Conservation (phyloP, 2,329 filamentous ascomycete genomes). For the Penicillium sp. region DNA sequence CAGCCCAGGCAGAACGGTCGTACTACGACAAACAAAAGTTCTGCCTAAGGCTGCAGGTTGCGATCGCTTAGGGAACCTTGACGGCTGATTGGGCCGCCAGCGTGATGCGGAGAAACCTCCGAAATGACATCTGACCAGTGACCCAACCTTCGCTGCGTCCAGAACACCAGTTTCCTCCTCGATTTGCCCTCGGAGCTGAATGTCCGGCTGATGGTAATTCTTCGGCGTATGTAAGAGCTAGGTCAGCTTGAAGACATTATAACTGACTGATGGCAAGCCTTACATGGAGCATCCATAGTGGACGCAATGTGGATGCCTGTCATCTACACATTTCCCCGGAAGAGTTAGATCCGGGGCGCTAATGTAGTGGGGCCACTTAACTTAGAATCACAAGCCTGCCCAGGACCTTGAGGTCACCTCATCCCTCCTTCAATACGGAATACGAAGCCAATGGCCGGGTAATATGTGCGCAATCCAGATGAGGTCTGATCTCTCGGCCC, state of each 20-base stretch:
- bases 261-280: neutral
- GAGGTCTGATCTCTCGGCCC: neutral
- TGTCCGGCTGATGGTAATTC: neutral
- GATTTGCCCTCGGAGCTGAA: neutral
- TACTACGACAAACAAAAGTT: neutral
- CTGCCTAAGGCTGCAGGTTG: neutral
- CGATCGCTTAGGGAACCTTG: neutral
- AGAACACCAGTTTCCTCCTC: neutral
- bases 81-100: neutral
- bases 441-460: neutral
- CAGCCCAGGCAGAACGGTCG: neutral
- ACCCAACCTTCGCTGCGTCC: neutral
- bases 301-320: neutral
- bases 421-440: neutral
- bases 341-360: slow-evolving; percentile 1
- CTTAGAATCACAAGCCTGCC: neutral
- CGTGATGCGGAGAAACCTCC: neutral
- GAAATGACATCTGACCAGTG: neutral
- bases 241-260: neutral
- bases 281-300: neutral
- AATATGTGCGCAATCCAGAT: neutral
- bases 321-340: neutral
- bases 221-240: neutral
- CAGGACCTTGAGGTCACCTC: slow-evolving; percentile 29
- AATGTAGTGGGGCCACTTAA: neutral